These are phyloP conservation scores for Bacidia gigantensis DNA, from an alignment of 495 filamentous ascomycete species.

Conservation along the genomic window DNA sequence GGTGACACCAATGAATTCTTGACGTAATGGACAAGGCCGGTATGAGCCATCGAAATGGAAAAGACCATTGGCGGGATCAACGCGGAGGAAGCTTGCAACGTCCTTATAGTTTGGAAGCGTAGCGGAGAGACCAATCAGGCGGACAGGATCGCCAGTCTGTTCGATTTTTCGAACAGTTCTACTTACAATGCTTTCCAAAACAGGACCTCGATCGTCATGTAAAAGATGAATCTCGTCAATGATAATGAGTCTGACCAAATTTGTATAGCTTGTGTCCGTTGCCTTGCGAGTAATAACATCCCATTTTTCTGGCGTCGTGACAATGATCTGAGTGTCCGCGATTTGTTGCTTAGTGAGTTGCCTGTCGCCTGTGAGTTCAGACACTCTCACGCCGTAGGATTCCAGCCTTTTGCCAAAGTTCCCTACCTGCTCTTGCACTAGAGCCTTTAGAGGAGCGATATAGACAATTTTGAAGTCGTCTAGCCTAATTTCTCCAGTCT, in stretches of 20 bases:
- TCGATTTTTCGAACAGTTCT: constrained; percentile 85
- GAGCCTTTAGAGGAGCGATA: constrained; percentile 83
- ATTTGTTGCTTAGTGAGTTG: constrained; percentile 99
- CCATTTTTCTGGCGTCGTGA: constrained; percentile 98
- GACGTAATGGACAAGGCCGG: constrained; percentile 80
- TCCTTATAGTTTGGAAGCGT: constrained; percentile 95
- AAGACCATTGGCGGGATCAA: constrained; percentile 69
- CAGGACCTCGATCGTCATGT: constrained; percentile 93
- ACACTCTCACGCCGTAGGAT: constrained; percentile 80
- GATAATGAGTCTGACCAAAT: constrained; percentile 83
- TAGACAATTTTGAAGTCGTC: constrained; percentile 98
- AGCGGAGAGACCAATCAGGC: constrained; percentile 83
- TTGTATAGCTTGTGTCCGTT: constrained; percentile 92
- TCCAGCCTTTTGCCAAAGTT: constrained; percentile 88
- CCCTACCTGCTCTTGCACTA: constrained; percentile 93
- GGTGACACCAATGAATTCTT: constrained; percentile 96
- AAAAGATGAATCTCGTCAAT: constrained; percentile 98
- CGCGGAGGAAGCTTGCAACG: constrained; percentile 89
- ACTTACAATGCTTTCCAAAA: constrained; percentile 93
- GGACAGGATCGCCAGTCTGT: constrained; percentile 81
- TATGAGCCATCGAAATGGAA: constrained; percentile 96
- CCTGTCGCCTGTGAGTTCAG: constrained; percentile 90
- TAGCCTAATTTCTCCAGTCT: constrained; percentile 78
- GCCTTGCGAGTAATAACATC: constrained; percentile 98
- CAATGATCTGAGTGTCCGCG: constrained; percentile 92